These are phyloP conservation scores for Syzygium jambos DNA, from an alignment of 345 rosid genomes.

Conservation along the genomic window DNA sequence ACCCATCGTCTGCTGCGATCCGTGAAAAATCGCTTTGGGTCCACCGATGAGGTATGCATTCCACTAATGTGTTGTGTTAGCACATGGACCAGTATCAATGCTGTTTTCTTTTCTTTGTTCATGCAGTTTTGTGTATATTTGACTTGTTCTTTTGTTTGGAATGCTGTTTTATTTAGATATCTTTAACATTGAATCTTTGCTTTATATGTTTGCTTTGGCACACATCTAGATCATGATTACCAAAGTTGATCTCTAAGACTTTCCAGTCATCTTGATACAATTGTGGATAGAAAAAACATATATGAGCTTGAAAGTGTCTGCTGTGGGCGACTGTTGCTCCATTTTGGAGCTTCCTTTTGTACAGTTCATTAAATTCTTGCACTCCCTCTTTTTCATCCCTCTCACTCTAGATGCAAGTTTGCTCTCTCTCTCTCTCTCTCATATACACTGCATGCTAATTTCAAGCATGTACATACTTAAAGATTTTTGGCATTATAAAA, in stretches of 20 bases:
- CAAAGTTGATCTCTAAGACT: neutral
- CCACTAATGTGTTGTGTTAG: neutral
- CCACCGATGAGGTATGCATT: conserved; percentile 69
- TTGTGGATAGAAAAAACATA: neutral
- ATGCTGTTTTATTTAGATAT: neutral
- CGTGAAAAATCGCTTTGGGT: conserved; percentile 92
- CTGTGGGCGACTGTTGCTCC: neutral
- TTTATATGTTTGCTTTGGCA: neutral
- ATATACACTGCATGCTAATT: neutral
- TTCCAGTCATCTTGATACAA: neutral
- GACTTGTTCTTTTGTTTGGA: neutral
- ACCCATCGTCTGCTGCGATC: conserved; percentile 89
- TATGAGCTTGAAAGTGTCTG: neutral
- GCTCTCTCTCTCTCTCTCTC: neutral
- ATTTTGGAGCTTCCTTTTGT: neutral
- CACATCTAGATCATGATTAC: neutral
- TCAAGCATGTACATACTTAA: neutral
- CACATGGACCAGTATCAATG: neutral
- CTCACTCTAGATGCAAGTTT: neutral
- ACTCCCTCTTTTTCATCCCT: neutral
- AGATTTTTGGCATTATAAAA: neutral
- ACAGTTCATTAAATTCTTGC: neutral
- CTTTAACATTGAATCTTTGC: neutral
- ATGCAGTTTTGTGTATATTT: neutral
- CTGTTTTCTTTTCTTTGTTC: neutral